These are phyloP conservation scores for Gamarada debralockiae DNA, from an alignment of 495 filamentous ascomycete species.

Conservation along the genomic window DNA sequence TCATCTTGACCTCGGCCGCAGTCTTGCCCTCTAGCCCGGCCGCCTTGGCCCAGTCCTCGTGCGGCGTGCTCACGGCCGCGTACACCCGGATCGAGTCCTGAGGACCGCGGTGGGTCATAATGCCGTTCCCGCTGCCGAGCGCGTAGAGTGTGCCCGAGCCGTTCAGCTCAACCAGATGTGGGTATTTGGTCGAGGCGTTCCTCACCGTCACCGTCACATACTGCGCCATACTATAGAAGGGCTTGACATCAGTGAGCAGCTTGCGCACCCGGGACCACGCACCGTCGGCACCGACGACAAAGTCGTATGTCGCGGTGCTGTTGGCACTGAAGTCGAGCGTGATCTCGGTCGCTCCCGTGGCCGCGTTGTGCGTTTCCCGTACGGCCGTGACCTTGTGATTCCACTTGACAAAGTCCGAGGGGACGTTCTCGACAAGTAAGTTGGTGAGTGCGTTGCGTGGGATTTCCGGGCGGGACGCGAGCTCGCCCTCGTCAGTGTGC, in stretches of 20 bases:
- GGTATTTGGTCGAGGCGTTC: slow-evolving; percentile 34
- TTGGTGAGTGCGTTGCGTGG: slow-evolving; percentile 34
- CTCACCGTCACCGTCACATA: slow-evolving; percentile 35
- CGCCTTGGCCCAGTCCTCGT: slow-evolving; percentile 20
- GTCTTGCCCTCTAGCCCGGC: slow-evolving; percentile 5
- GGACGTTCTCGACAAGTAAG: slow-evolving; percentile 36
- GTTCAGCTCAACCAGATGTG: slow-evolving; percentile 25
- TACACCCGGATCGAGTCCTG: slow-evolving; percentile 41
- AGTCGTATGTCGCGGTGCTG: slow-evolving; percentile 32
- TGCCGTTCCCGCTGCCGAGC: slow-evolving; percentile 32
- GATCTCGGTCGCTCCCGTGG: slow-evolving; percentile 20
- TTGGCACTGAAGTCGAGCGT: slow-evolving; percentile 32
- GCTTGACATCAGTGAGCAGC: slow-evolving; percentile 22
- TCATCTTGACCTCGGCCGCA: background rate
- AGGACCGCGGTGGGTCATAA: slow-evolving; percentile 42
- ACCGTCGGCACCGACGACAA: slow-evolving; percentile 48
- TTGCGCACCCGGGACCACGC: slow-evolving; percentile 40
- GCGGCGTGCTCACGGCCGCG: slow-evolving; percentile 12
- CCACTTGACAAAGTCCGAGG: slow-evolving; percentile 40
- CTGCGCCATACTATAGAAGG: slow-evolving; percentile 27
- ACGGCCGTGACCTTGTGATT: slow-evolving; percentile 32
- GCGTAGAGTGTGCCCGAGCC: slow-evolving; percentile 40
- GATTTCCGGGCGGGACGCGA: slow-evolving; percentile 43
- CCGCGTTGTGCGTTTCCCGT: slow-evolving; percentile 27
- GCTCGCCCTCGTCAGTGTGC: slow-evolving; percentile 28